Evolutionary conservation across 2,329 filamentous ascomycete species (phyloP).

Genomic region (Plenodomus lindquistii): DNA sequence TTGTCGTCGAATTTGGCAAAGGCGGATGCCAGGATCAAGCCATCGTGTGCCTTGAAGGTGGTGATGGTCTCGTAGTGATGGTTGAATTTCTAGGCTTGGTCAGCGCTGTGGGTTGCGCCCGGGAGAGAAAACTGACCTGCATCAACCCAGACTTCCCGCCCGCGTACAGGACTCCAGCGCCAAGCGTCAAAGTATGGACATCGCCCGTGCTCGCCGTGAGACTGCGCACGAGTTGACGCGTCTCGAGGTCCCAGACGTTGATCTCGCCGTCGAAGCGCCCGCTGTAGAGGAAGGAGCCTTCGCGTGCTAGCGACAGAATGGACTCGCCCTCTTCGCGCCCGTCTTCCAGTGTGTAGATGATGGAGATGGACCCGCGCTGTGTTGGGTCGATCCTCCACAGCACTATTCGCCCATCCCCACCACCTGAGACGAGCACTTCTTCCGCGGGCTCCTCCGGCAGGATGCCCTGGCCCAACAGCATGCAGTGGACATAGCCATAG

Average conservation of each 20-base stretch:
- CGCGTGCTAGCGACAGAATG: constrained; percentile 78
- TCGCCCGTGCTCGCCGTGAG: constrained; percentile 81
- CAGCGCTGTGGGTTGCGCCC: constrained; percentile 8
- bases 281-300: constrained; percentile 90
- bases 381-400: constrained; percentile 77
- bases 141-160: constrained; percentile 87
- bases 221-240: constrained; percentile 83
- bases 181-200: constrained; percentile 83
- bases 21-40: constrained; percentile 84
- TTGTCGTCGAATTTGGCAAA: constrained; percentile 70
- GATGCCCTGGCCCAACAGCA: constrained; percentile 80
- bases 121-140: constrained; percentile 58
- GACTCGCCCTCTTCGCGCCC: constrained; percentile 61
- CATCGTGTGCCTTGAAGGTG: constrained; percentile 81
- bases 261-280: constrained; percentile 86
- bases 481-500: constrained; percentile 94
- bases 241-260: constrained; percentile 96
- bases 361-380: constrained; percentile 64
- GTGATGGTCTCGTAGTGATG: constrained; percentile 80
- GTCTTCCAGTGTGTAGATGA: constrained; percentile 70
- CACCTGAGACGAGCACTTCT: constrained; percentile 86
- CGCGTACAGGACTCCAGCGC: constrained; percentile 82
- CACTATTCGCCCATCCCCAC: constrained; percentile 92
- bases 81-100: constrained; percentile 64
- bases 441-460: constrained; percentile 69